A percentile compares a stretch with the other conserved stretches of the same genome.
phyloP scores from a whole-genome alignment of 2,329 filamentous ascomycete genomes.

The Epichloe bromicola region DNA sequence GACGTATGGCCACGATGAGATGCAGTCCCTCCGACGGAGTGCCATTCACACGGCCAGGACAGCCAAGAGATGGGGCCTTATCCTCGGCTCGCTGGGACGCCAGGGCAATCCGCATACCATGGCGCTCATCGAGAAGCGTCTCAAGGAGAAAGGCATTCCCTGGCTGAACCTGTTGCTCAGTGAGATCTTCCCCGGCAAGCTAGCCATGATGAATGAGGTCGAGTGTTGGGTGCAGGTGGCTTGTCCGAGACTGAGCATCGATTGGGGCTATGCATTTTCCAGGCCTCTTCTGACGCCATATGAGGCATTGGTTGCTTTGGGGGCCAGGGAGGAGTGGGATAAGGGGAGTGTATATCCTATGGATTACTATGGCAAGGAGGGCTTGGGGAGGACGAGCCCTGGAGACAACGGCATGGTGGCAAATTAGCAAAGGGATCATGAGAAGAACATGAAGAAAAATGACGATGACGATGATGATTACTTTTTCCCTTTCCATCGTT shows the following conservation, averaged over 20 bases:
- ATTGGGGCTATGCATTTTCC: conserved; percentile 96
- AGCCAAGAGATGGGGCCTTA: conserved; percentile 87
- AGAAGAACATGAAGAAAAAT: background rate
- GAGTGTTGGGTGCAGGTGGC: conserved; percentile 98
- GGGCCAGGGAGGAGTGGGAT: conserved; percentile 63
- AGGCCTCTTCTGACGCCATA: conserved; percentile 84
- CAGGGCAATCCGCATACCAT: conserved; percentile 95
- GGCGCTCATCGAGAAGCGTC: conserved; percentile 66
- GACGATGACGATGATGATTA: background rate
- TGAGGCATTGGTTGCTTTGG: conserved; percentile 84
- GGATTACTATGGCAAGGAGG: conserved; percentile 95
- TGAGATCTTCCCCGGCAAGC: conserved; percentile 92
- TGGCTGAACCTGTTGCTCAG: conserved; percentile 78
- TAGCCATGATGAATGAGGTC: conserved; percentile 85
- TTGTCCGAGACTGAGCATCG: conserved; percentile 91
- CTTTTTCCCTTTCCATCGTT: background rate
- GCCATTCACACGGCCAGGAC: conserved; percentile 65
- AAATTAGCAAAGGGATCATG: background rate
- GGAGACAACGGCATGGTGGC: conserved; percentile 7
- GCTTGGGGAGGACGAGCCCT: conserved; percentile 65
- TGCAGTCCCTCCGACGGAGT: conserved; percentile 65
- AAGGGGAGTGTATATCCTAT: conserved; percentile 62
- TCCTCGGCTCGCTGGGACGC: conserved; percentile 79
- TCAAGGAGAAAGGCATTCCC: conserved; percentile 59
- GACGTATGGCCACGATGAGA: conserved; percentile 81